Percentiles rank a stretch among this genome's conserved stretches.
phyloP scores from a whole-genome alignment of 2,329 filamentous ascomycete species.

The Colletotrichum viniferum region DNA sequence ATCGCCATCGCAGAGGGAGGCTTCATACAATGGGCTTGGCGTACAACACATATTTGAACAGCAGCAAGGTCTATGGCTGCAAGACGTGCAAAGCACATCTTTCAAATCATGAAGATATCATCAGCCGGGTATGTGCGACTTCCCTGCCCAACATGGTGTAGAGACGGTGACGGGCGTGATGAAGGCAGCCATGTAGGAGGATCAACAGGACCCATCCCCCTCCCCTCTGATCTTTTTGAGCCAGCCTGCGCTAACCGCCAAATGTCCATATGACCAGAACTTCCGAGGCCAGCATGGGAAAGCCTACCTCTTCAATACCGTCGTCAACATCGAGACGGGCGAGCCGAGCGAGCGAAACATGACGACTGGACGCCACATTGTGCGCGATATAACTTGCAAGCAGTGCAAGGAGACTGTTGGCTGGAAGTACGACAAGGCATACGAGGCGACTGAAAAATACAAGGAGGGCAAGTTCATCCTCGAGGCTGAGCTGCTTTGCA shows the following conservation, averaged over 20 bases:
- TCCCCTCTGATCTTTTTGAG: not conserved
- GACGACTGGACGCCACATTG: conserved; percentile 94
- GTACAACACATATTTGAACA: conserved; percentile 91
- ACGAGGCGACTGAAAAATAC: conserved; percentile 91
- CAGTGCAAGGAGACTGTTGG: conserved; percentile 93
- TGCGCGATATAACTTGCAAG: conserved; percentile 89
- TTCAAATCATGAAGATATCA: conserved; percentile 93
- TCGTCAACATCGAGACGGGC: conserved; percentile 87
- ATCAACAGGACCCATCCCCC: not conserved
- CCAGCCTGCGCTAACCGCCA: not conserved
- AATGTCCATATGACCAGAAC: conserved; percentile 67
- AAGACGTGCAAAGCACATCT: conserved; percentile 96
- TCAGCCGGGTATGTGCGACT: conserved; percentile 74
- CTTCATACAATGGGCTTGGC: conserved; percentile 75
- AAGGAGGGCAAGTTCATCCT: conserved; percentile 99
- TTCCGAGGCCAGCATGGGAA: conserved; percentile 99
- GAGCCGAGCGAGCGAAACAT: conserved; percentile 95
- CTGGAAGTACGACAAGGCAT: conserved; percentile 99
- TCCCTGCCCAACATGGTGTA: not conserved
- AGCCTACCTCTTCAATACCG: conserved; percentile 92
- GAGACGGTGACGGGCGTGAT: not conserved
- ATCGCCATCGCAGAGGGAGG: not conserved
- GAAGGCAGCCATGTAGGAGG: not conserved
- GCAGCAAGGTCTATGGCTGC: conserved; percentile 88
- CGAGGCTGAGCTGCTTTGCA: conserved; percentile 87